These are phyloP conservation scores for Herpetomonas samuelpessoai DNA, from an alignment of 208 protist genomes.

Conservation along the genomic window DNA sequence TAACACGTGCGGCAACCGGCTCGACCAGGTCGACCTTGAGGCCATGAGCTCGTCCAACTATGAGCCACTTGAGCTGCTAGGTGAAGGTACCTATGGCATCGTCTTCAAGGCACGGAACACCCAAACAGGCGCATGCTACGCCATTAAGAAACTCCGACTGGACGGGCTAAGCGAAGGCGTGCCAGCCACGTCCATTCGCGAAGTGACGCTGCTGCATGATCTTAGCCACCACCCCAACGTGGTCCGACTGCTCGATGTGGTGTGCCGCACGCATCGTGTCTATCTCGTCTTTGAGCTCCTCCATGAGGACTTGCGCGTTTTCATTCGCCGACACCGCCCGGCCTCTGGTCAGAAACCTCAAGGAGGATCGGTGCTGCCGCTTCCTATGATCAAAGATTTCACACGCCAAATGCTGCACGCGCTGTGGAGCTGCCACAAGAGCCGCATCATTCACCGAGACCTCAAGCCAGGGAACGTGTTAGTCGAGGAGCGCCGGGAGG, in stretches of 20 bases:
- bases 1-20: conserved; percentile 32
- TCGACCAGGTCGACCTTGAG: conserved; percentile 51
- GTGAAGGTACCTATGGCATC: conserved; percentile 96
- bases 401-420: conserved; percentile 79
- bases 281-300: conserved; percentile 97
- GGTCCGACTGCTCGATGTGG: conserved; percentile 93
- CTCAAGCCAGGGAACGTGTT: conserved; percentile 89
- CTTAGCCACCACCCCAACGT: conserved; percentile 90
- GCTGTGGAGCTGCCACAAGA: conserved; percentile 85
- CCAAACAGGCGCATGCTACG: conserved; percentile 59
- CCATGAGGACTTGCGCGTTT: conserved; percentile 93
- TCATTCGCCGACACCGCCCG: conserved; percentile 63
- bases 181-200: conserved; percentile 89
- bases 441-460: conserved; percentile 86
- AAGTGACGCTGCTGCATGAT: conserved; percentile 91
- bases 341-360: conserved; percentile 18
- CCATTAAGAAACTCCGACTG: conserved; percentile 80
- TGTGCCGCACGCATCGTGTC: conserved; percentile 94
- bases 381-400: conserved; percentile 64
- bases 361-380: conserved; percentile 50
- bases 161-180: conserved; percentile 83
- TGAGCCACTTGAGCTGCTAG: conserved; percentile 75
- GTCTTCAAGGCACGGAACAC: conserved; percentile 84
- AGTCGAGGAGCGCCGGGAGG: conserved; percentile 44
- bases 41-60: conserved; percentile 43